phyloP scores from a whole-genome alignment of 1,139 yeast species.

The Kodamaea anthophila region DNA sequence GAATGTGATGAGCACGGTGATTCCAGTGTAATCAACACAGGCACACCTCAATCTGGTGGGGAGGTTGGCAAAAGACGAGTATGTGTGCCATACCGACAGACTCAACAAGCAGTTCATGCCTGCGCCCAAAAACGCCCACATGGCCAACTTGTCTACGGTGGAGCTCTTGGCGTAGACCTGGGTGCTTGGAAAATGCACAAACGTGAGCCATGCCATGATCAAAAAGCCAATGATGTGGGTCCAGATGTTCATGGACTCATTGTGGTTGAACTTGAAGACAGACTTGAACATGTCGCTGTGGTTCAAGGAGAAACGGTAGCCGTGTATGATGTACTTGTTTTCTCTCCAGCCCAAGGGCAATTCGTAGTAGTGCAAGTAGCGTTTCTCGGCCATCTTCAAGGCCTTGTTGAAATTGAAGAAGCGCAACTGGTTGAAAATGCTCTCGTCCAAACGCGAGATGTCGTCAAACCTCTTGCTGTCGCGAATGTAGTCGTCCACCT shows the following conservation, averaged over 20 bases:
- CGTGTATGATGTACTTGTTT: constrained; percentile 75
- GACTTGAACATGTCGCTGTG: constrained; percentile 56
- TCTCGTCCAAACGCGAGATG: constrained; percentile 16
- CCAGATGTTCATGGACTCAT: constrained; percentile 93
- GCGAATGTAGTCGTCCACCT: constrained; percentile 44
- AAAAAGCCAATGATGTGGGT: constrained; percentile 73
- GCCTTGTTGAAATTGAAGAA: constrained; percentile 61
- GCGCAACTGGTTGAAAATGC: constrained; percentile 19
- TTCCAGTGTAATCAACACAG: constrained; percentile 93
- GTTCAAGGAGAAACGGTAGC: constrained; percentile 75
- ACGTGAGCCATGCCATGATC: constrained; percentile 49
- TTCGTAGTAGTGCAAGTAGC: constrained; percentile 72
- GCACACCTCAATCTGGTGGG: constrained; percentile 69
- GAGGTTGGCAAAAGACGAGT: constrained; percentile 67
- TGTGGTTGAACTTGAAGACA: constrained; percentile 58
- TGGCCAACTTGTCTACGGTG: constrained; percentile 44
- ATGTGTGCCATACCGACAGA: constrained; percentile 89
- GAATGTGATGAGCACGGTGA: constrained; percentile 84
- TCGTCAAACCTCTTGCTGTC: constrained; percentile 15
- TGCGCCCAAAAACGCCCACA: constrained; percentile 62
- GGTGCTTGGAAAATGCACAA: constrained; percentile 58
- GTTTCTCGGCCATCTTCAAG: constrained; percentile 43
- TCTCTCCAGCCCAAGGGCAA: constrained; percentile 92
- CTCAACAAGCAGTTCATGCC: constrained; percentile 72
- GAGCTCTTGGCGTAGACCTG: constrained; percentile 35